A percentile compares a stretch with the other conserved stretches of the same genome.
Conservation (phyloP, 495 filamentous ascomycete species). For the Penicillium lividum region DNA sequence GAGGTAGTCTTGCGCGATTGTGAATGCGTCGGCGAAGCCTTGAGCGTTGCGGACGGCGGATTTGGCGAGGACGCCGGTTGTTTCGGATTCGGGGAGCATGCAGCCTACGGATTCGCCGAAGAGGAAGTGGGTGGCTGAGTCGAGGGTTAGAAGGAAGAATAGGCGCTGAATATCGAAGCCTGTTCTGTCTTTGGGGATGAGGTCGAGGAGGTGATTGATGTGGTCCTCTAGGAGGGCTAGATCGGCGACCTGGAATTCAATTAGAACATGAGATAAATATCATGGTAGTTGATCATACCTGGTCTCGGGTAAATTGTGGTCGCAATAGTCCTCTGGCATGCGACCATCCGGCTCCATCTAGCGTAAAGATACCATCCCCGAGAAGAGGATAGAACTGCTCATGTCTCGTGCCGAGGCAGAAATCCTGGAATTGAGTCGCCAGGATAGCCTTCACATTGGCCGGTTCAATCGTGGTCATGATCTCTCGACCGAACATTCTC, state of each 20-base stretch:
- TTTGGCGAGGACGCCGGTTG: constrained; percentile 30
- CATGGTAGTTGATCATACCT: constrained; percentile 28
- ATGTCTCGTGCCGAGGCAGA: constrained; percentile 49
- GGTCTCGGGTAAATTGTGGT: constrained; percentile 54
- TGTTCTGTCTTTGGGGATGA: constrained; percentile 45
- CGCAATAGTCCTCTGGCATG: constrained; percentile 55
- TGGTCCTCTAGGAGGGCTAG: constrained; percentile 57
- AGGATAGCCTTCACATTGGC: constrained; percentile 87
- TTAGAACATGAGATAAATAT: not conserved
- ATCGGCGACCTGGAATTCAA: constrained; percentile 36
- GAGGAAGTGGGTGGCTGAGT: constrained; percentile 68
- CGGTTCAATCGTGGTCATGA: constrained; percentile 65
- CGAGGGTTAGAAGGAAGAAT: constrained; percentile 63
- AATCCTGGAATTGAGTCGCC: constrained; percentile 77
- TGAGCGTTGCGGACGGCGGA: constrained; percentile 37
- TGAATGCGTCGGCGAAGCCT: constrained; percentile 51
- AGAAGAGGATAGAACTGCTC: constrained; percentile 51
- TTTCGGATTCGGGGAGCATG: constrained; percentile 27
- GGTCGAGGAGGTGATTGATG: constrained; percentile 52
- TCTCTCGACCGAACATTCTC: constrained; percentile 22
- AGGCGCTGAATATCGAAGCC: constrained; percentile 62
- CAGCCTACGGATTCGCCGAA: constrained; percentile 57
- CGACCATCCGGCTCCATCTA: constrained; percentile 68
- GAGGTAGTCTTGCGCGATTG: constrained; percentile 42
- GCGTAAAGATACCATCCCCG: constrained; percentile 67